Evolutionary conservation across 352 stramenopile species (phyloP).

Genomic region (Phytophthora uliginosa): DNA sequence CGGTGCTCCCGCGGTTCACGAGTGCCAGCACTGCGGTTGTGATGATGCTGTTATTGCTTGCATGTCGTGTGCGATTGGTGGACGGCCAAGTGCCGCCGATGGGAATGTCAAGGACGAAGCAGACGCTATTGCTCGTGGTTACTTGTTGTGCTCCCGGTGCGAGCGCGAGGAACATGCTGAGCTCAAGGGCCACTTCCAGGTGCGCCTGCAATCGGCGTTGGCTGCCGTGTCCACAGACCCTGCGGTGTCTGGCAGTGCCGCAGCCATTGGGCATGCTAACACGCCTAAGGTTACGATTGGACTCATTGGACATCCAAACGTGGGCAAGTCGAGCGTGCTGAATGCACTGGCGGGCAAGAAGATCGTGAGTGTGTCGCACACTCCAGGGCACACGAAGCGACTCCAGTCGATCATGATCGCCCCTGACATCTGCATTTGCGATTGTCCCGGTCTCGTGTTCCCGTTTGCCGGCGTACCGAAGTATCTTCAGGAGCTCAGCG

Average conservation of each 20-base stretch:
- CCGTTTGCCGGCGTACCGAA: conserved; percentile 85
- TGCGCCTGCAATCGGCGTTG: conserved; percentile 47
- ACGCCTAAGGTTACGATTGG: conserved; percentile 82
- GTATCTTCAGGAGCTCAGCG: conserved; percentile 87
- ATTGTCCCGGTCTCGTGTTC: conserved; percentile 90
- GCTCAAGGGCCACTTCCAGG: conserved; percentile 69
- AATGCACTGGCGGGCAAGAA: conserved; percentile 91
- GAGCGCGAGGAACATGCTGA: conserved; percentile 77
- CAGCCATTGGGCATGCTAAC: conserved; percentile 45
- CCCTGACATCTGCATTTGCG: conserved; percentile 86
- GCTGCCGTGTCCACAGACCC: conserved; percentile 38
- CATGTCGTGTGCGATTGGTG: conserved; percentile 61
- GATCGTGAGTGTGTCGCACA: conserved; percentile 89
- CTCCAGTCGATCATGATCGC: conserved; percentile 90
- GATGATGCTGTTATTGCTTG: conserved; percentile 72
- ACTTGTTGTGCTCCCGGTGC: conserved; percentile 76
- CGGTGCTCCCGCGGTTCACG: conserved; percentile 23
- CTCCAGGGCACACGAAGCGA: conserved; percentile 86
- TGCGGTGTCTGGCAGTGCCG: conserved; percentile 27
- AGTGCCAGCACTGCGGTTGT: conserved; percentile 81
- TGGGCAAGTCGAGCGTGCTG: conserved; percentile 91
- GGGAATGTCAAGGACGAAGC: conserved; percentile 54
- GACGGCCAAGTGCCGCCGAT: conserved; percentile 34
- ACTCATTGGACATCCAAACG: conserved; percentile 91
- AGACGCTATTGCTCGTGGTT: conserved; percentile 68